Percentiles rank a stretch among this genome's conserved stretches.
Conservation (phyloP, 2,329 filamentous ascomycete genomes). For the Diaporthe caulivora region DNA sequence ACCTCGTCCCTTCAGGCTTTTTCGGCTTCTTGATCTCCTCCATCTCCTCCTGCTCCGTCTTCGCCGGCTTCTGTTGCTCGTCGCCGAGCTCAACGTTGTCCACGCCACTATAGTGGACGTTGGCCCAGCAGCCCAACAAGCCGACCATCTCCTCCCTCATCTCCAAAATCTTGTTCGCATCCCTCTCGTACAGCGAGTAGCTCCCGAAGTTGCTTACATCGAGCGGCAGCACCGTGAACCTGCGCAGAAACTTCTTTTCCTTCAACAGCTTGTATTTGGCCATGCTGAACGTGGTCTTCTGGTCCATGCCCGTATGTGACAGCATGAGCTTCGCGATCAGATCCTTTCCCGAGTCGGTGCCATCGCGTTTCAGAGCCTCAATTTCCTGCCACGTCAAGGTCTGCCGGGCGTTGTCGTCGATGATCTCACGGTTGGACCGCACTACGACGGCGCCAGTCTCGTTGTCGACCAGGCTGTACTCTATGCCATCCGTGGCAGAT, state of each 20-base stretch:
- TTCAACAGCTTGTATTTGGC: slow-evolving; percentile 97
- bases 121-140: slow-evolving; percentile 88
- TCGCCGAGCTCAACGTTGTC: slow-evolving; percentile 42
- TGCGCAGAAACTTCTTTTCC: slow-evolving; percentile 90
- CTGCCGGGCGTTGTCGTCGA: slow-evolving; percentile 77
- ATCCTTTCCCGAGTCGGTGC: slow-evolving; percentile 84
- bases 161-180: slow-evolving; percentile 85
- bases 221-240: slow-evolving; percentile 87
- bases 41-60: slow-evolving; percentile 45
- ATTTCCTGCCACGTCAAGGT: slow-evolving; percentile 82
- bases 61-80: slow-evolving; percentile 39
- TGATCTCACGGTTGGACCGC: slow-evolving; percentile 69
- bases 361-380: slow-evolving; percentile 79
- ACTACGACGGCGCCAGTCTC: slow-evolving; percentile 63
- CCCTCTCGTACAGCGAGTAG: slow-evolving; percentile 84
- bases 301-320: slow-evolving; percentile 88
- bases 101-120: slow-evolving; percentile 79
- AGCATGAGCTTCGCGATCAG: slow-evolving; percentile 93
- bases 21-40: slow-evolving; percentile 43
- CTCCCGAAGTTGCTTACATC: slow-evolving; percentile 82
- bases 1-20: slow-evolving; percentile 62
- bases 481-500: slow-evolving; percentile 53
- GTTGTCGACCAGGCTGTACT: slow-evolving; percentile 60
- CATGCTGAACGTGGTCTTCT: slow-evolving; percentile 93
- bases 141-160: slow-evolving; percentile 86